phyloP scores from a whole-genome alignment of 305 asterid species.

The Plantago rigida region DNA sequence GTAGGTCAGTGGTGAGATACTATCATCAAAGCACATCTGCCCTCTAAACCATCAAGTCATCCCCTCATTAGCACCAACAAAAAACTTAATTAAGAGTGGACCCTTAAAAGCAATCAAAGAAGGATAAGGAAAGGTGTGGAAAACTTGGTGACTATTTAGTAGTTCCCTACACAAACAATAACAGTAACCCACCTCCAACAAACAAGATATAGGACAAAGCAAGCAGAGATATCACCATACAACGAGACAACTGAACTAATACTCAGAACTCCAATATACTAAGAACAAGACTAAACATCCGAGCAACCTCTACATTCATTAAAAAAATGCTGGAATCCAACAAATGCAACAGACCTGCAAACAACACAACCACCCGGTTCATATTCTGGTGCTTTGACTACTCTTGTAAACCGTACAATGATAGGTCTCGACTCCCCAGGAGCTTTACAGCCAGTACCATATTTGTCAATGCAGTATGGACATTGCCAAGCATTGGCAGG shows the following conservation, averaged over 20 bases:
- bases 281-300: no score
- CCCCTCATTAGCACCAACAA: conserved; percentile 1
- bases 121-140: neutral
- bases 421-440: conserved; percentile 57
- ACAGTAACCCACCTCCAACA: neutral
- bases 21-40: neutral
- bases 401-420: conserved; percentile 65
- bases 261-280: no score
- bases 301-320: no score
- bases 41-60: conserved; percentile 11
- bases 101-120: conserved; percentile 12
- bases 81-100: neutral
- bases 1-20: no score
- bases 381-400: conserved; percentile 73
- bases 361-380: conserved; percentile 91
- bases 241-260: no score
- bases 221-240: neutral
- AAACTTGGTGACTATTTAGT: no score
- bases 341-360: conserved; percentile 66
- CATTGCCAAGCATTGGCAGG: conserved; percentile 66
- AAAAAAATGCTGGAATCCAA: neutral
- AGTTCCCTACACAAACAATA: no score
- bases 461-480: conserved; percentile 62
- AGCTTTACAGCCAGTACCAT: conserved; percentile 49
- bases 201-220: neutral